phyloP scores from a whole-genome alignment of 345 rosid species.

The Melaleuca quinquenervia region DNA sequence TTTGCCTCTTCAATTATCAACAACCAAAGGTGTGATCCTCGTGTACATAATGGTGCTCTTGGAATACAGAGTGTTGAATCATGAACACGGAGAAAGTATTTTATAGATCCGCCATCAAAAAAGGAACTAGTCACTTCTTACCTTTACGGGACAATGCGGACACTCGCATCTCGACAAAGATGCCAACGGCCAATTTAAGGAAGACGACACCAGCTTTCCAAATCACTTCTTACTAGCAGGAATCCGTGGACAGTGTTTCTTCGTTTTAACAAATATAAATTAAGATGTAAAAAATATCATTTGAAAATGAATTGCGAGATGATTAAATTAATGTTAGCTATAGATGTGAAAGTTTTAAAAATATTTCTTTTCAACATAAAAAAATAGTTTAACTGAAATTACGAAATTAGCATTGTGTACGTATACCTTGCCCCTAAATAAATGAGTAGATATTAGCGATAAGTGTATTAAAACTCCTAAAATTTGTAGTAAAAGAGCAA shows the following conservation, averaged over 20 bases:
- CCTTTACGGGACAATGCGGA: background rate
- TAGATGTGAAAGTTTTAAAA: background rate
- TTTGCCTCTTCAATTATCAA: background rate
- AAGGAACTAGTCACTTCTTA: background rate
- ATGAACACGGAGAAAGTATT: background rate
- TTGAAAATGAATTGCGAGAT: background rate
- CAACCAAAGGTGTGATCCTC: background rate
- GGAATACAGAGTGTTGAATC: background rate
- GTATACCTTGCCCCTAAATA: too few species aligned
- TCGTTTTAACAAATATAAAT: too few species aligned
- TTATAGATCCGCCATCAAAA: background rate
- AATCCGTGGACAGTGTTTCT: background rate
- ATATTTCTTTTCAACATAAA: background rate
- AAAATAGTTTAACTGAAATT: background rate
- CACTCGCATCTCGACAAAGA: background rate
- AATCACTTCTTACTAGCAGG: background rate
- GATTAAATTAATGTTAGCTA: background rate
- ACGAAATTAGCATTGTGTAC: background rate
- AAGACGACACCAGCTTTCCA: background rate
- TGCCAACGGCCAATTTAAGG: background rate
- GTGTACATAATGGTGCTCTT: background rate
- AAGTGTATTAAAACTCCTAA: too few species aligned
- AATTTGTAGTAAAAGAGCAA: too few species aligned
- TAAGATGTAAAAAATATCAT: background rate
- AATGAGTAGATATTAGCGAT: background rate